Conservation (phyloP, 805 yeast genomes). For the Candida wancherniae region DNA sequence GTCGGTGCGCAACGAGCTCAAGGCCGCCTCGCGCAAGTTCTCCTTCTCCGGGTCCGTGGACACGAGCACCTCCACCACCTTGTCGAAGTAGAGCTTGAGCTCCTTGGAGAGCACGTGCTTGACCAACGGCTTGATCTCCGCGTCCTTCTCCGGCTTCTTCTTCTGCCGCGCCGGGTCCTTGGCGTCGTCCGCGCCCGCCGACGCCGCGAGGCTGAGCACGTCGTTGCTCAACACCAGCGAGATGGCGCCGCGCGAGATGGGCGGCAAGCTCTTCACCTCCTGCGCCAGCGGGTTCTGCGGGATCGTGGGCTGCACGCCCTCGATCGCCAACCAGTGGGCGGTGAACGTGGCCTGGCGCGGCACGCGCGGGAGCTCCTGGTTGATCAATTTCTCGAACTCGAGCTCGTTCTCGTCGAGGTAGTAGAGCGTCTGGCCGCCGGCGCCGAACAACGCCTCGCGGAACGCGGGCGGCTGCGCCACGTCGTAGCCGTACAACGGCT, state of each 20-base stretch:
- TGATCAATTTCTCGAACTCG: constrained; percentile 88
- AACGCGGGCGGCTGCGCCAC: constrained; percentile 66
- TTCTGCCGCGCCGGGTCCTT: constrained; percentile 13
- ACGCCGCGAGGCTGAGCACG: constrained; percentile 24
- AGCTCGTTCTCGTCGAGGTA: constrained; percentile 90
- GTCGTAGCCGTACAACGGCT: constrained; percentile 89
- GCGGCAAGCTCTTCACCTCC: constrained; percentile 75
- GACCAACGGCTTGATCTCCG: constrained; percentile 79
- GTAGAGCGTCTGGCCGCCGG: constrained; percentile 87
- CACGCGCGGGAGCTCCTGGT: constrained; percentile 91
- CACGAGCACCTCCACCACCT: constrained; percentile 74
- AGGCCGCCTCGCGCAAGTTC: constrained; percentile 68
- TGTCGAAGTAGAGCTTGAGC: constrained; percentile 87
- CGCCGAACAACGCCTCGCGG: constrained; percentile 79
- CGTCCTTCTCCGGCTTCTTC: constrained; percentile 39
- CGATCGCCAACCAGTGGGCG: constrained; percentile 96
- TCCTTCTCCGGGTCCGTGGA: constrained; percentile 52
- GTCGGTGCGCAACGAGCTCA: constrained; percentile 79
- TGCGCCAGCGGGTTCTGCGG: constrained; percentile 89
- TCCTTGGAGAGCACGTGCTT: constrained; percentile 94
- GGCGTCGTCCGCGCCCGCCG: constrained; percentile 37
- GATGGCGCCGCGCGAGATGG: constrained; percentile 77
- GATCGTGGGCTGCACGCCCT: constrained; percentile 96
- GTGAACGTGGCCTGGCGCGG: constrained; percentile 91
- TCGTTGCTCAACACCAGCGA: constrained; percentile 42